Base-by-base conservation (phyloP, 140 eudicot genomes). In the Anethum foeniculum region DNA sequence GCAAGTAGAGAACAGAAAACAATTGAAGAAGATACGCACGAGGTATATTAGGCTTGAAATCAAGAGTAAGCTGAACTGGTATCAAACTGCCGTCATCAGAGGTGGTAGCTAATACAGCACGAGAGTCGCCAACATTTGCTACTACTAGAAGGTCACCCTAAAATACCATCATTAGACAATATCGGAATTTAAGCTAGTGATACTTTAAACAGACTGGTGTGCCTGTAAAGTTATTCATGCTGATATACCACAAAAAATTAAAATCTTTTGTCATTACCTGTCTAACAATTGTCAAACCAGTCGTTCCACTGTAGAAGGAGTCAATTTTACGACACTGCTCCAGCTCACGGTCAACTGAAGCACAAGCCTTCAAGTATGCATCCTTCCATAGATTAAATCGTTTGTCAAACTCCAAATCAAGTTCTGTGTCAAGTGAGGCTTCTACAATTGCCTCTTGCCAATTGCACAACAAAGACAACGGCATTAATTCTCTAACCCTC, bases 81-180 rank as follows among this genome's bases (percentile, higher is more conserved):
- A 85, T 84, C 75, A 94, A 83, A 79, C 88, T 80, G 51, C 92
- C 96, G 74, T 89, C 86, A 44, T 89, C 91, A 6, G 87, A 77
- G 44, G 88, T 81, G 11, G 95, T 94, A 75, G 89, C 99, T 62
- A 94, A 43, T 75, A 94, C 97, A 12, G 97, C 97, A 75, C 99
- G 99, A 4, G 99, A 94, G 81, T 94, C 99, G 1, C 99, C 99
- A 52, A 94, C 97, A 73, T 94, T 94, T 38, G 97, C 97, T 25
- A 94, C 67, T 79, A 84, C 88, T 28, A 94, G 77, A 71, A 81
- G 87, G 75, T 94, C 99, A 64, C 97, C 99, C 99, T 94, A 76
- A 85, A 75, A 25, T 73, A 74, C 52, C 23, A 74, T 80, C 51
- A 77, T 23, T 71, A 39, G 54, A 30, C 56, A 43, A 54, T 11